phyloP scores from a whole-genome alignment of 768 basidiomycete species.

The Erythrobasidium yunnanense region DNA sequence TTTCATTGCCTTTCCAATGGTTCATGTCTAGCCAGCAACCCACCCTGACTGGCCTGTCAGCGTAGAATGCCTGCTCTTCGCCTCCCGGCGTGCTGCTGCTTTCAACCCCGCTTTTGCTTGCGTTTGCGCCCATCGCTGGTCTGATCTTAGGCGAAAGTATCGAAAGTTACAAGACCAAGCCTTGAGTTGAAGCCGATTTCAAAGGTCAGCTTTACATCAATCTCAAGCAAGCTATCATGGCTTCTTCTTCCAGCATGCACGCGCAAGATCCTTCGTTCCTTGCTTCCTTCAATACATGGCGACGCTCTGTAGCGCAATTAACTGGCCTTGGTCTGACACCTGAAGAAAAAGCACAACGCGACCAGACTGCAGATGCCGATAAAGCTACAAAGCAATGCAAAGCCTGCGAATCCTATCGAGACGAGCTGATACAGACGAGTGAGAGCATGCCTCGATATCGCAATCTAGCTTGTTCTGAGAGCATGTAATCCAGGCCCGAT shows the following conservation, averaged over 20 bases:
- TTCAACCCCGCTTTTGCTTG: conserved; percentile 22
- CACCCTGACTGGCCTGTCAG: conserved; percentile 27
- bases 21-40: not conserved
- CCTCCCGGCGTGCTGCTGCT: not conserved
- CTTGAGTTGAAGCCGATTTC: not conserved
- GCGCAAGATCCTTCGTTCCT: not conserved
- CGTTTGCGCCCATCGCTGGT: conserved; percentile 16
- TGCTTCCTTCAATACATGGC: not conserved
- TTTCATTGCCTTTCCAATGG: not conserved
- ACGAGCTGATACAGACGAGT: conserved; percentile 10
- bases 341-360: not conserved
- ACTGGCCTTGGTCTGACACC: not conserved
- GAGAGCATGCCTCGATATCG: not conserved
- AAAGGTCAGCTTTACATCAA: not conserved
- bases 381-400: not conserved
- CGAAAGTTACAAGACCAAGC: too few species aligned
- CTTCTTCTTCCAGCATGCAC: too few species aligned
- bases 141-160: not conserved
- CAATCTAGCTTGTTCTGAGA: not conserved
- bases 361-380: not conserved
- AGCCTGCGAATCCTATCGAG: conserved; percentile 1
- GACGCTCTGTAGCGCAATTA: not conserved
- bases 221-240: too few species aligned
- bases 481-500: not conserved
- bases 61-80: conserved; percentile 27